A percentile compares a stretch with the other conserved stretches of the same genome.
Evolutionary conservation across 306 rosid species (phyloP).

Genomic region (Cucumis hystrix): DNA sequence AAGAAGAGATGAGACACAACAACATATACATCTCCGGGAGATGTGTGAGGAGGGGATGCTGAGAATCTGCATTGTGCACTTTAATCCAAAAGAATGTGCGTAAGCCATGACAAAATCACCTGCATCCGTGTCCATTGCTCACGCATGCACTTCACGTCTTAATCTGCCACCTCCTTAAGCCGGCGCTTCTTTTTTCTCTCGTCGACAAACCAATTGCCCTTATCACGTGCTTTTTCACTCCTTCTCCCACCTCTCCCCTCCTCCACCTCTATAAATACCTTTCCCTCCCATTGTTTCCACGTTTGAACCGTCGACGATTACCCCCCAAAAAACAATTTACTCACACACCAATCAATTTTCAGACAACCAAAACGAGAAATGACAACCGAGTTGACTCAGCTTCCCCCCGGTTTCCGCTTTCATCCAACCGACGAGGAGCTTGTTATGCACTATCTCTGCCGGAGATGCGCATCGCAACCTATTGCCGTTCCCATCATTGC

Average conservation of each 20-base stretch:
- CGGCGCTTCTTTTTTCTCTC: constrained; percentile 1
- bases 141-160: constrained; percentile 32
- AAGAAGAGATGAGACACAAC: neutral
- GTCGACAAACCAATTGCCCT: neutral
- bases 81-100: constrained; percentile 50
- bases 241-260: constrained; percentile 33
- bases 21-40: neutral
- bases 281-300: constrained; percentile 27
- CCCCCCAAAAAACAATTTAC: neutral
- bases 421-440: constrained; percentile 98
- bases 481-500: constrained; percentile 76
- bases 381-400: constrained; percentile 48
- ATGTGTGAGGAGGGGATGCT: neutral
- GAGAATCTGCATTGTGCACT: constrained; percentile 12
- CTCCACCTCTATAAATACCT: constrained; percentile 25
- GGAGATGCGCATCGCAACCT: constrained; percentile 58
- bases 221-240: constrained; percentile 55
- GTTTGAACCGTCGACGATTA: constrained; percentile 64
- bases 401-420: constrained; percentile 91
- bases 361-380: neutral
- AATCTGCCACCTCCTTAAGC: constrained; percentile 35
- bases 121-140: constrained; percentile 15
- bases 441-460: constrained; percentile 76
- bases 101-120: constrained; percentile 83
- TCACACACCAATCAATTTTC: neutral